Conservation (phyloP, 176 grass and related monocot genomes). For the Aegilops bicornis region DNA sequence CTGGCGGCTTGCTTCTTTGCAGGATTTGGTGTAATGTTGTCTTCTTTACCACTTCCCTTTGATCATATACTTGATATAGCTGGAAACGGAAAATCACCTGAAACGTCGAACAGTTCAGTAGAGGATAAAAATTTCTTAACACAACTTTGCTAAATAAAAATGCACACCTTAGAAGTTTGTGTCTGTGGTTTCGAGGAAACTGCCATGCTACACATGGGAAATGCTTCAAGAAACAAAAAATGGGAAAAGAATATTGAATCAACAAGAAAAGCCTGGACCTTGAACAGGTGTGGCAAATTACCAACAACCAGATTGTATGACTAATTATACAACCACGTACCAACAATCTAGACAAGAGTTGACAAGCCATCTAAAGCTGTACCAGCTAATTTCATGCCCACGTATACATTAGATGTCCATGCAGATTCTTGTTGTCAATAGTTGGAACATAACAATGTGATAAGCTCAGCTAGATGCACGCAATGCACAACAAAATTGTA, state of each 20-base stretch:
- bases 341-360: background rate
- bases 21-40: too few species aligned
- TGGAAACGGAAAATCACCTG: background rate
- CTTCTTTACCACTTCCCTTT: too few species aligned
- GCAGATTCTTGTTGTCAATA: slow-evolving; percentile 22
- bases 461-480: background rate
- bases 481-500: background rate
- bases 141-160: background rate
- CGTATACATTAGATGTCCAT: background rate
- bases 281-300: background rate
- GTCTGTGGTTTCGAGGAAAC: background rate
- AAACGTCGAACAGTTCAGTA: background rate
- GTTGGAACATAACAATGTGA: slow-evolving; percentile 16
- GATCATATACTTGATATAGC: background rate
- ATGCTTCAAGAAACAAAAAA: background rate
- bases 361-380: background rate
- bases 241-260: background rate
- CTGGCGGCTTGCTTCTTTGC: too few species aligned
- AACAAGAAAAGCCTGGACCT: background rate
- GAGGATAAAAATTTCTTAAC: background rate
- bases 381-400: background rate
- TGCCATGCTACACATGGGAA: slow-evolving; percentile 5
- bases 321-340: background rate
- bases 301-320: background rate
- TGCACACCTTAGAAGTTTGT: background rate